Base-by-base conservation (phyloP, 2,329 filamentous ascomycete genomes). In the Pseudocercospora ulei region DNA sequence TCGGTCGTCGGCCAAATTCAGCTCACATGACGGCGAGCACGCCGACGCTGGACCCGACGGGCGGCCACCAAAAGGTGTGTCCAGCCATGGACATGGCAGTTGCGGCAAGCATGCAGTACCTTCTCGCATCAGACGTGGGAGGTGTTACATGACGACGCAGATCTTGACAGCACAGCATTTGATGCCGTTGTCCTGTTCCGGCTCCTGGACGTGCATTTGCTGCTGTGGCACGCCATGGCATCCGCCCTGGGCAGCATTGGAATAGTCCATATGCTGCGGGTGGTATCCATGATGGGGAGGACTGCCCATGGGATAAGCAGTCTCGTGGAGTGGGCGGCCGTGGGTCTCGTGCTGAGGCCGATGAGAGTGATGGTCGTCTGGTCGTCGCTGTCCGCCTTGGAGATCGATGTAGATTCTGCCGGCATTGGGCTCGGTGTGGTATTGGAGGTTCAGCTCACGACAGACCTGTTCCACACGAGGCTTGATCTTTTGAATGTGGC, bases 401-500 rank as follows among this genome's bases (percentile, higher is more conserved):
- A 96, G 68, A 57, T 95, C 82, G 46, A 96, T 76, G 58, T 84
- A 94, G 26, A 98, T 87, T 9, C 86, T 69, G 1, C 90, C 90
- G 5, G 80, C 81, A 53, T 98, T 96, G 33, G 82, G 79, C 66
- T 96, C 90, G 1, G 85, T 92, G 40, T 72, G 65, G 62, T 82
- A 95, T 54, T 86, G 73, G 38, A 98, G 68, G 0, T 87, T 84
- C 28, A 93, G 64, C 59, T 95, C 81, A 33, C 69, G 73, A 62
- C 88, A 86, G 33, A 96, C 70, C 59, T 82, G 72, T 65, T 96
- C 87, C 27, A 96, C 85, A 45, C 82, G 73, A n/a, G 90, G 90
- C 66, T 93, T 95, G 62, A 98, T 78, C 70, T 90, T 95, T 63
- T 94, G 85, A 14, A 96, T 72, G 55, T 90, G 81, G 49, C 78